Base-by-base conservation (phyloP, 225 moss, liverwort and hornwort species). In the Straminergon stramineum region DNA sequence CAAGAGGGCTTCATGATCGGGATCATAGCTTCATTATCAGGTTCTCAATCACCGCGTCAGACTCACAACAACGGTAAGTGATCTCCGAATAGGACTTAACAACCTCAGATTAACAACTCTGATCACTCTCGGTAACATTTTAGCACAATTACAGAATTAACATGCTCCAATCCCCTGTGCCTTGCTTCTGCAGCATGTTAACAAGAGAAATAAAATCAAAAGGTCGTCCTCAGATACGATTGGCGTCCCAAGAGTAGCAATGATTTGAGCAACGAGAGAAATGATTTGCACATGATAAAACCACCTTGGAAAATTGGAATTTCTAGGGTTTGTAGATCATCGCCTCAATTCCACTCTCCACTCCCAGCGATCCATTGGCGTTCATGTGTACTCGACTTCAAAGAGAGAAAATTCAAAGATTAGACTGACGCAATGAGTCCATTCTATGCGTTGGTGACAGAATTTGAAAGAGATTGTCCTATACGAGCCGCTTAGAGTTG, bases 311-410 rank as follows among this genome's bases (percentile, higher is more conserved):
- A 55, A 82, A 61, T 30, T 60, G 34, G 13, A 64, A 45, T 82
- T 82, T 48, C 62, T 34, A 88, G 65, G n/a, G 57, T 17, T 85
- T 48, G 57, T 10, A 77, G n/a, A 41, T 76, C 39, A 63, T 79
- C 26, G 51, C 35, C n/a, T 73, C 7, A 15, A 87, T 70, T 84
- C 63, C 82, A 23, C 82, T 64, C 31, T 20, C 61, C 45, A 64
- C 48, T 81, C 85, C 90, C 94, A 78, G 90, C 70, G 92, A 86
- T 95, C 93, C 93, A 93, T 79, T 93, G 93, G 10, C 91, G 83
- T 86, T 92, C 89, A 67, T 69, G 93, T 51, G 89, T 84, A 89
- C 93, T 55, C 62, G 82, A 88, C 82, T 88, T 91, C 85, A 91
- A 84, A 60, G 58, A 70, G 45, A 71, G 85, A 20, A 93, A 91